phyloP scores from a whole-genome alignment of 257 asterid species.

The Osmanthus fragrans region DNA sequence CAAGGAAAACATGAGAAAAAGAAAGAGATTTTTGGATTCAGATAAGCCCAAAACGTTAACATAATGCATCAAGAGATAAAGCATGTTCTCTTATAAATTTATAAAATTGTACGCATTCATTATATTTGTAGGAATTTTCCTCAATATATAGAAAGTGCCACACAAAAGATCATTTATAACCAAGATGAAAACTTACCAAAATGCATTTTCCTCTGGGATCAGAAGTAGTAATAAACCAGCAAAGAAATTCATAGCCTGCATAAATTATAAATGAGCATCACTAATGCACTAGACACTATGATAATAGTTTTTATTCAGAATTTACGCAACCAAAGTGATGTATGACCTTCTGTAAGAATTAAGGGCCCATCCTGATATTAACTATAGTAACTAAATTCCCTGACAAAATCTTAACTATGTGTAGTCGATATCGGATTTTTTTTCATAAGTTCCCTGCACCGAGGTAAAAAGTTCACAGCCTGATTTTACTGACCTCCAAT shows the following conservation, averaged over 20 bases:
- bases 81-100: not conserved
- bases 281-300: constrained; percentile 19
- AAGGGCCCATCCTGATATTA: not conserved
- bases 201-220: constrained; percentile 99
- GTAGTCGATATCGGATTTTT: no score
- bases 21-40: constrained; percentile 25
- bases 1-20: constrained; percentile 21
- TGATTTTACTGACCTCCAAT: no score
- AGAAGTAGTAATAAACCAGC: constrained; percentile 90
- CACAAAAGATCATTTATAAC: constrained; percentile 14
- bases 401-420: no score
- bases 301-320: not conserved
- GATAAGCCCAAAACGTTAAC: not conserved
- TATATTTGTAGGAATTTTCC: not conserved
- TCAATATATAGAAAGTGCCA: constrained; percentile 5
- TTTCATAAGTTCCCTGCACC: no score
- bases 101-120: not conserved
- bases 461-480: no score
- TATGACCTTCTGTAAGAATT: no score
- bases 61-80: not conserved
- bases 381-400: not conserved
- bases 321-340: no score
- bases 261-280: constrained; percentile 27
- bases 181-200: constrained; percentile 64
- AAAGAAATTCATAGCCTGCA: constrained; percentile 99